Percentiles rank a stretch among this genome's conserved stretches.
Conservation (phyloP, 768 basidiomycete genomes). For the Xerocomus brunneocitrinus region DNA sequence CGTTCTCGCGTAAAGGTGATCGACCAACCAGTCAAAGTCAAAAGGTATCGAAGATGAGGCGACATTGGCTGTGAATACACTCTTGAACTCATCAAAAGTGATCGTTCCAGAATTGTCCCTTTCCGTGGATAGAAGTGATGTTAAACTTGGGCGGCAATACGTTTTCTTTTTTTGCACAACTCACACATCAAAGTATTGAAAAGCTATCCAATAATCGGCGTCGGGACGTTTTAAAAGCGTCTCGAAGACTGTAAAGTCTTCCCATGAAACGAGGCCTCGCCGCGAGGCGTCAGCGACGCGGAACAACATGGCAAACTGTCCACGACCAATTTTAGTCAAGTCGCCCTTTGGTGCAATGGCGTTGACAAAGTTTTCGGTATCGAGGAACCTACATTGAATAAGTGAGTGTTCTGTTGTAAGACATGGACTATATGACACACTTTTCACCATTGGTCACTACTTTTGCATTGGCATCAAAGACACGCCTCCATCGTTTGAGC, state of each 20-base stretch:
- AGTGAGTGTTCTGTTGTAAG: conserved; percentile 18
- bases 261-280: conserved; percentile 82
- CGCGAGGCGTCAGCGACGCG: conserved; percentile 78
- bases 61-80: conserved; percentile 78
- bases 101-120: conserved; percentile 92
- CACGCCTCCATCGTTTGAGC: conserved; percentile 82
- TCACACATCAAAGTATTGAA: conserved; percentile 93
- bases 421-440: conserved; percentile 43
- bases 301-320: conserved; percentile 88
- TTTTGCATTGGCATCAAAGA: conserved; percentile 82
- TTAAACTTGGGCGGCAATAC: conserved; percentile 1
- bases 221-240: conserved; percentile 90
- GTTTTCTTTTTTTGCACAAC: conserved; percentile 27
- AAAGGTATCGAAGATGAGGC: conserved; percentile 84
- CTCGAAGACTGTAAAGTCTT: conserved; percentile 95
- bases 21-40: conserved; percentile 80
- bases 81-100: conserved; percentile 92
- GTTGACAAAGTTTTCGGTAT: conserved; percentile 85
- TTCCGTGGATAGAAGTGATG: conserved; percentile 6
- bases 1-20: not conserved
- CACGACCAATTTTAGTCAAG: conserved; percentile 78
- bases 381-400: conserved; percentile 61
- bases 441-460: conserved; percentile 69
- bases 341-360: conserved; percentile 89
- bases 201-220: conserved; percentile 96